Evolutionary conservation across 257 asterid genomes (phyloP).

Genomic region (Solanum stenotomum): DNA sequence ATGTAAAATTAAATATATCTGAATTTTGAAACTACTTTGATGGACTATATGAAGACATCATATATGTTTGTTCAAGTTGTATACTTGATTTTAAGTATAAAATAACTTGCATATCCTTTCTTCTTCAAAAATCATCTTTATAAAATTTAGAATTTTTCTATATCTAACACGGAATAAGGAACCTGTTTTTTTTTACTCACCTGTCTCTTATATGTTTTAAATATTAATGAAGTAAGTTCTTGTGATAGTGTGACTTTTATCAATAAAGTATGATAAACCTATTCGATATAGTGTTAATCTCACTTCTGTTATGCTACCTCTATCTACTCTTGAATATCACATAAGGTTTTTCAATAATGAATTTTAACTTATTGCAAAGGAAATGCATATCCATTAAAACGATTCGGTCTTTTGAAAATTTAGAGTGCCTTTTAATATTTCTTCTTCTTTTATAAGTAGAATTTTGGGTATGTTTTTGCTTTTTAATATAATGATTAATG

Average conservation of each 20-base stretch:
- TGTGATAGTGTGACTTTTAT: neutral
- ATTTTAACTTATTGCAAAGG: too few relatives aligned
- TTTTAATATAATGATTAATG: too few relatives aligned
- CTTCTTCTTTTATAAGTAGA: too few relatives aligned
- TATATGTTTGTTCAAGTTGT: neutral
- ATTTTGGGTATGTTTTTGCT: too few relatives aligned
- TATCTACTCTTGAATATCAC: neutral
- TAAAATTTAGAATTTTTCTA: neutral
- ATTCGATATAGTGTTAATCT: too few relatives aligned
- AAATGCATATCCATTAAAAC: too few relatives aligned
- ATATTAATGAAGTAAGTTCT: neutral
- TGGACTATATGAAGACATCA: neutral
- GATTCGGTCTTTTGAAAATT: too few relatives aligned
- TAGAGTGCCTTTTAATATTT: too few relatives aligned
- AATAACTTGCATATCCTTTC: neutral
- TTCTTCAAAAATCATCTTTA: neutral
- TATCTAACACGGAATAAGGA: neutral
- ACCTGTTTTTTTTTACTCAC: neutral
- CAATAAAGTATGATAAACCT: neutral
- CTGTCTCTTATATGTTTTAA: too few relatives aligned
- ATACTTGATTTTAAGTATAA: neutral
- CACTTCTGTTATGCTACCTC: neutral
- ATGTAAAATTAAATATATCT: neutral
- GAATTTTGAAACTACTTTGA: neutral
- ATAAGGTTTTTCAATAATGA: too few relatives aligned